Conservation (phyloP, 1,284 basidiomycete species). For the Earliella scabrosa region DNA sequence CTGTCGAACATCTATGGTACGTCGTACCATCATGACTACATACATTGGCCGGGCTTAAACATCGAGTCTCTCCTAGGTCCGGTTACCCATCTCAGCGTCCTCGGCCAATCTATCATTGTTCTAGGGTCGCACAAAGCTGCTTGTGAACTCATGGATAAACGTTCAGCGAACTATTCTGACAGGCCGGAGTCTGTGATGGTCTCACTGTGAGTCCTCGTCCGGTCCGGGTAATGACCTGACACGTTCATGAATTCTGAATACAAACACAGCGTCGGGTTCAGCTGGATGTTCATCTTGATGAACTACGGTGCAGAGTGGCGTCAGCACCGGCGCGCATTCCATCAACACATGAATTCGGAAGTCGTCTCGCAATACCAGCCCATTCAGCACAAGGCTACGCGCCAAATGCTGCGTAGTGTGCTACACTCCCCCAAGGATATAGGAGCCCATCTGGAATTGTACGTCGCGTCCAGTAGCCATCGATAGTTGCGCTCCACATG, state of each 20-base stretch:
- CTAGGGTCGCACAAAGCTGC: slow-evolving; percentile 19
- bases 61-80: not conserved
- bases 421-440: not conserved
- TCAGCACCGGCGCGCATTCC: slow-evolving; percentile 12
- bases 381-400: not conserved
- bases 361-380: not conserved
- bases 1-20: slow-evolving; percentile 6
- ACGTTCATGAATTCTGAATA: not conserved
- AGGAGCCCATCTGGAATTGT: slow-evolving; percentile 7
- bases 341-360: slow-evolving; percentile 7
- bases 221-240: not conserved
- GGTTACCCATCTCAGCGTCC: slow-evolving; percentile 8
- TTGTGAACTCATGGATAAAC: slow-evolving; percentile 21
- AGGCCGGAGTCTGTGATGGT: slow-evolving; percentile 10
- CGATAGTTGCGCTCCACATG: no score
- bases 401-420: not conserved
- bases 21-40: not conserved
- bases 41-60: not conserved
- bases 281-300: slow-evolving; percentile 4
- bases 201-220: slow-evolving; percentile 10
- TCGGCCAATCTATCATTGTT: slow-evolving; percentile 11
- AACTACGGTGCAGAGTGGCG: slow-evolving; percentile 17
- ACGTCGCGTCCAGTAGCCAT: not conserved
- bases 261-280: not conserved
- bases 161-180: slow-evolving; percentile 18